Percentiles rank a stretch among this genome's conserved stretches.
Evolutionary conservation across 306 rosid genomes (phyloP).

Genomic region (Vigna radiata): DNA sequence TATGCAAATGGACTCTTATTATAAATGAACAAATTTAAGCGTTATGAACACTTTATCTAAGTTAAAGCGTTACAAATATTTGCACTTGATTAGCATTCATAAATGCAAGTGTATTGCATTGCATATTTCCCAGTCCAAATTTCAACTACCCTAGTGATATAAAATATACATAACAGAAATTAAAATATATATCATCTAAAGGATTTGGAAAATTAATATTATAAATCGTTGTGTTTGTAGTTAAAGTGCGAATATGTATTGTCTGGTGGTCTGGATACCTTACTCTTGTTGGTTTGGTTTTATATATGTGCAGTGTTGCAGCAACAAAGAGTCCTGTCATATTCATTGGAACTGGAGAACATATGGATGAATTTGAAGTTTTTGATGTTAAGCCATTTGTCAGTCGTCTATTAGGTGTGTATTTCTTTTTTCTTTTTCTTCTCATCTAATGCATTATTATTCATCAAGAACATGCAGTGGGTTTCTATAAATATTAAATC

Average conservation of each 20-base stretch:
- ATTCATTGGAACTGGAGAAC: slow-evolving; percentile 83
- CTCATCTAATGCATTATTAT: slow-evolving; percentile 2
- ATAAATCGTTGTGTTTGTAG: slow-evolving; percentile 7
- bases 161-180: background rate
- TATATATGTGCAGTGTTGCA: slow-evolving; percentile 65
- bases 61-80: background rate
- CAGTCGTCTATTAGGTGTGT: slow-evolving; percentile 77
- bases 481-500: slow-evolving; percentile 23
- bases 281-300: slow-evolving; percentile 11
- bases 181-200: background rate
- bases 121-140: background rate
- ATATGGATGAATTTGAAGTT: slow-evolving; percentile 86
- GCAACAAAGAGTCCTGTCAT: slow-evolving; percentile 88
- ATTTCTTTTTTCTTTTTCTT: background rate
- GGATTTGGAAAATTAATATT: slow-evolving; percentile 33
- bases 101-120: background rate
- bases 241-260: background rate
- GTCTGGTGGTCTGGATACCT: slow-evolving; percentile 36
- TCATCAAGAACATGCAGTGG: slow-evolving; percentile 4
- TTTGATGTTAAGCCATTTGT: slow-evolving; percentile 87
- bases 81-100: background rate
- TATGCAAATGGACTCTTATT: background rate
- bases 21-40: background rate
- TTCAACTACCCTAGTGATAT: slow-evolving; percentile 28
- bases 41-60: too few species aligned